These are phyloP conservation scores for Ilex aquifolium DNA, from an alignment of 257 asterid genomes.

Conservation along the genomic window DNA sequence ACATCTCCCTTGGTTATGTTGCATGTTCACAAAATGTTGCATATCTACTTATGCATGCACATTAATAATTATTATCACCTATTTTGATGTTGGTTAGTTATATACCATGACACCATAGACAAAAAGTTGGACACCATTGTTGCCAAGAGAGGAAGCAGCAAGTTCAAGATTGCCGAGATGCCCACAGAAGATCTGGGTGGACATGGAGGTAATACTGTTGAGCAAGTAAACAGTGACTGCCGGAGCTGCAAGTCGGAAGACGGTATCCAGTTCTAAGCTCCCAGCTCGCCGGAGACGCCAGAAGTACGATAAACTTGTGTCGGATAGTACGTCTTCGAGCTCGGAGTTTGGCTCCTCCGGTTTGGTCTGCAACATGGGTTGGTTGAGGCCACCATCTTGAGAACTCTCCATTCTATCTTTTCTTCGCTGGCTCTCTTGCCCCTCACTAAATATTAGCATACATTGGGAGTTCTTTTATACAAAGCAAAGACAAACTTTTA, in stretches of 20 bases:
- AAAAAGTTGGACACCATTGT: conserved; percentile 37
- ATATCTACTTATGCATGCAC: conserved; percentile 36
- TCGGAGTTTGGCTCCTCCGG: conserved; percentile 16
- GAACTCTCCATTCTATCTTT: background rate
- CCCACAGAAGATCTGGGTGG: conserved; percentile 41
- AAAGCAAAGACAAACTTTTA: too few relatives aligned
- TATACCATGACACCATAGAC: conserved; percentile 39
- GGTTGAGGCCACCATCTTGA: background rate
- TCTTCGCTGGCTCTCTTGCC: background rate
- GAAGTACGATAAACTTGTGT: conserved; percentile 12
- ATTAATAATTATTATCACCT: conserved; percentile 8
- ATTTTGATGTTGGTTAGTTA: background rate
- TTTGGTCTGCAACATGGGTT: background rate
- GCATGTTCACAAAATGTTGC: conserved; percentile 40
- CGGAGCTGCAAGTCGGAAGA: conserved; percentile 37
- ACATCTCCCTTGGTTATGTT: conserved; percentile 1
- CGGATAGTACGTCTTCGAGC: conserved; percentile 27
- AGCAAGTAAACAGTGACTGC: conserved; percentile 33
- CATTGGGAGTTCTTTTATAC: too few relatives aligned
- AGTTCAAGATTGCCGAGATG: conserved; percentile 37
- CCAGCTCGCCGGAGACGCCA: conserved; percentile 14
- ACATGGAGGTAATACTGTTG: conserved; percentile 34
- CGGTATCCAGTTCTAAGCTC: conserved; percentile 15
- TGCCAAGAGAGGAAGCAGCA: conserved; percentile 42
- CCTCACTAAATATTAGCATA: too few relatives aligned